Conservation (phyloP, 1,284 basidiomycete genomes). For the Cerioporus squamosus region DNA sequence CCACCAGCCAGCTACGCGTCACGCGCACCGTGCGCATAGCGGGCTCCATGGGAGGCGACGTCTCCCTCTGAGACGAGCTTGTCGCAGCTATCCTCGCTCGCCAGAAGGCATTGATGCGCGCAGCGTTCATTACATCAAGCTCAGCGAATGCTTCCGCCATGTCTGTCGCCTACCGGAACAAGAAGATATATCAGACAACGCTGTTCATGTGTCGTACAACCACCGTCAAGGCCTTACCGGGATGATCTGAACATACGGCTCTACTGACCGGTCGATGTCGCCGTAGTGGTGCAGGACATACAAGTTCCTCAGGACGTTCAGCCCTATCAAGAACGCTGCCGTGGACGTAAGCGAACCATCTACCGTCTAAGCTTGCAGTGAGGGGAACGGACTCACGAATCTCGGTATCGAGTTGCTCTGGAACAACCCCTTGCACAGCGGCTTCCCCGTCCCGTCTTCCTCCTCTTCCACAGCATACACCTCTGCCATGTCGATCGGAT, state of each 20-base stretch:
- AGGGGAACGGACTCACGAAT: not conserved
- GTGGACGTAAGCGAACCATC: not conserved
- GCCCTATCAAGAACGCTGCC: slow-evolving; percentile 12
- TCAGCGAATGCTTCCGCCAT: not conserved
- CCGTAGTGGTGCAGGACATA: slow-evolving; percentile 5
- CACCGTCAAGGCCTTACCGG: not conserved
- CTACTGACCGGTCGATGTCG: not conserved
- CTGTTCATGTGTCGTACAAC: too few species aligned
- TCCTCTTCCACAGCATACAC: slow-evolving; percentile 9
- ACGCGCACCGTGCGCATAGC: too few species aligned
- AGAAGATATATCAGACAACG: not conserved
- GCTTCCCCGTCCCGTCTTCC: not conserved
- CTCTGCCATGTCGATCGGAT: slow-evolving; percentile 14
- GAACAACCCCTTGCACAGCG: slow-evolving; percentile 8
- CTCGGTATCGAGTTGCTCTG: not conserved
- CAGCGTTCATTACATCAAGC: slow-evolving; percentile 4
- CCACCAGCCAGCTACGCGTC: not conserved
- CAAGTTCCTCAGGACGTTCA: slow-evolving; percentile 8
- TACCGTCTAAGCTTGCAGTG: not conserved
- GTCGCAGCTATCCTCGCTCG: too few species aligned
- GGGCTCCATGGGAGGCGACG: not conserved
- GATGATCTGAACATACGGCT: slow-evolving; percentile 4
- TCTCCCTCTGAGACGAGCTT: not conserved
- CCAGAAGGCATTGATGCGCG: slow-evolving; percentile 1
- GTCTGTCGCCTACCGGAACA: not conserved